Base-by-base conservation (phyloP, 2,329 filamentous ascomycete genomes). In the Colletotrichum nymphaeae region DNA sequence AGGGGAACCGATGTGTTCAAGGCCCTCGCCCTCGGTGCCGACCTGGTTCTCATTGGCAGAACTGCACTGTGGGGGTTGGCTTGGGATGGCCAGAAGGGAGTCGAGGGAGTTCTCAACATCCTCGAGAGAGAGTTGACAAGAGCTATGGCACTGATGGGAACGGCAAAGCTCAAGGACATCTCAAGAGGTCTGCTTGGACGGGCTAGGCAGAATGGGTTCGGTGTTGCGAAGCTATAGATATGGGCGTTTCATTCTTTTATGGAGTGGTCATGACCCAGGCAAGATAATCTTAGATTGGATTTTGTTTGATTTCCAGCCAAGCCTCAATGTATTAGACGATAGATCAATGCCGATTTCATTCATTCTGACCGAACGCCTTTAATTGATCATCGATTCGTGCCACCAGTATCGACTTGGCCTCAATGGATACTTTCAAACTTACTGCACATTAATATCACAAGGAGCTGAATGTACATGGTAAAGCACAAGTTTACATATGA, bases 51-150 rank as follows among this genome's bases (percentile, higher is more conserved):
- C 16, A 63, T 74, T 12, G 73, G 73, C 14, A 42, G 73, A 5
- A 72, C 73, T 3, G 73, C 69, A 5, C 32, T 74, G 32, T 74
- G 73, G 73, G 73, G 73, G 2, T 59, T 74, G 14, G 66, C 71
- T 0, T 76, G 75, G 64, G 72, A 75, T 24, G 75, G 75, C 0
- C 69, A 72, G 24, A 69, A 67, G 42, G 75, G 75, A 1, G 72
- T 76, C 1, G 72, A 78, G 42, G 60, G 63, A 5, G 73, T 74
- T 12, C 60, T 74, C 8, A 52, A 74, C 24, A 74, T 74, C 22
- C 55, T 74, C 1, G 69, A 73, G 30, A 30, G 69, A 4, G 73
- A 74, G 49, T 60, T 74, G 30, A 35, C 63, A 16, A 52, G 72
- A 30, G 57, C 72, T 0, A 74, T 74, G 72, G 72, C 72, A 11